A percentile compares a stretch with the other conserved stretches of the same genome.
Evolutionary conservation across 768 basidiomycete genomes (phyloP).

Genomic region (Suillus americanus): DNA sequence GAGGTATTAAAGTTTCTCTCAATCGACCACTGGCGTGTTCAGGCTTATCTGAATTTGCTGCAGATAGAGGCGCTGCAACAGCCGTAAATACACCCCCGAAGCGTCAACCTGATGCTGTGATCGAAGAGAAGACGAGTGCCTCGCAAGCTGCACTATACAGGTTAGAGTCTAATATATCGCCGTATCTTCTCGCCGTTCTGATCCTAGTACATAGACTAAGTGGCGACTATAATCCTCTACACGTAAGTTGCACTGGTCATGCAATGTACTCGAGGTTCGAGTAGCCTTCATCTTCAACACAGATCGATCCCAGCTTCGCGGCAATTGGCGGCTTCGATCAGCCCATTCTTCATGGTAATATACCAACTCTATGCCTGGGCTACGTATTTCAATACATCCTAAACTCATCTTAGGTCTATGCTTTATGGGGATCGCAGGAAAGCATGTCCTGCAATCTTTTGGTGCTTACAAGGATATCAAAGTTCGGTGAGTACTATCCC

Average conservation of each 20-base stretch:
- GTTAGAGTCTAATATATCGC: constrained; percentile 37
- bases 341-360: constrained; percentile 74
- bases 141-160: constrained; percentile 92
- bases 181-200: constrained; percentile 5
- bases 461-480: constrained; percentile 92
- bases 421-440: constrained; percentile 89
- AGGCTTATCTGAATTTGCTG: neutral
- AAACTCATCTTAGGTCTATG: constrained; percentile 59
- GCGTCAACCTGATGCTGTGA: constrained; percentile 78
- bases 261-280: neutral
- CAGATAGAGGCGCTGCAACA: constrained; percentile 89
- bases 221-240: constrained; percentile 90
- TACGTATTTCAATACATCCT: neutral
- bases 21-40: constrained; percentile 2
- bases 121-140: constrained; percentile 83
- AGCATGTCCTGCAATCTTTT: constrained; percentile 86
- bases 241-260: constrained; percentile 47
- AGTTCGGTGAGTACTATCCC: constrained; percentile 61
- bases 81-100: constrained; percentile 80
- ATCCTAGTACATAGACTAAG: constrained; percentile 55
- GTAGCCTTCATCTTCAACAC: neutral
- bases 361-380: neutral
- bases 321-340: constrained; percentile 92
- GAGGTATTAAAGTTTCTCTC: constrained; percentile 47
- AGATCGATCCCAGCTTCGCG: constrained; percentile 94